These are phyloP conservation scores for Anthracocystis walkeri DNA, from an alignment of 1,284 basidiomycete genomes.

Conservation along the genomic window DNA sequence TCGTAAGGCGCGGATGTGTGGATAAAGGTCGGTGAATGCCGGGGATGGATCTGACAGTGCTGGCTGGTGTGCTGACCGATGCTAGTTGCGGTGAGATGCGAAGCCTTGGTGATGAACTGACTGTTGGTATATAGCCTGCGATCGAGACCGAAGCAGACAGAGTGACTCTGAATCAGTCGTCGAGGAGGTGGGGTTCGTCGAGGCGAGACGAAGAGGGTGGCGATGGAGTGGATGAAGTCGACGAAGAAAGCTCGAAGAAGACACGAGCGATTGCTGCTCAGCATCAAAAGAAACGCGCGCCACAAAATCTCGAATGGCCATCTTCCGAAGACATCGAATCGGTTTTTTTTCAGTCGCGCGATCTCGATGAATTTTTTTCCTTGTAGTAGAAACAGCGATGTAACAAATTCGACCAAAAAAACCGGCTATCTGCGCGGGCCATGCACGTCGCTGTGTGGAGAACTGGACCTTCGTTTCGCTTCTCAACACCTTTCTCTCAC, in stretches of 20 bases:
- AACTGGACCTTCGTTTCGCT: not conserved
- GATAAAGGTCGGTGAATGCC: too few relatives aligned
- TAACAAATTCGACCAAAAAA: slow-evolving; percentile 10
- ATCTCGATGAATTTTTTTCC: slow-evolving; percentile 1
- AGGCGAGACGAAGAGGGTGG: not conserved
- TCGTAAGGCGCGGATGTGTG: too few relatives aligned
- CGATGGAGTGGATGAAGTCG: slow-evolving; percentile 6
- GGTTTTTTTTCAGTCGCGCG: slow-evolving; percentile 14
- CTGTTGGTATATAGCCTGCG: too few relatives aligned
- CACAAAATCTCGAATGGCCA: slow-evolving; percentile 29
- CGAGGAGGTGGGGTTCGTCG: not conserved
- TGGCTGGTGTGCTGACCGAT: too few relatives aligned
- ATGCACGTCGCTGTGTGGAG: slow-evolving; percentile 13
- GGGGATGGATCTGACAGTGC: too few relatives aligned
- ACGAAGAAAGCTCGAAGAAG: slow-evolving; percentile 6
- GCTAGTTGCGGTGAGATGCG: too few relatives aligned
- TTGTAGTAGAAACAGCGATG: not conserved
- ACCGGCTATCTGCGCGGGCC: slow-evolving; percentile 4
- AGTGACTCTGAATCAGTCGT: too few relatives aligned
- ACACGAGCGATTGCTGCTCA: slow-evolving; percentile 5
- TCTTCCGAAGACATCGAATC: slow-evolving; percentile 25
- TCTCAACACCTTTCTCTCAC: not conserved
- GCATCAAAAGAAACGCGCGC: slow-evolving; percentile 18
- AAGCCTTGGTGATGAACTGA: too few relatives aligned
- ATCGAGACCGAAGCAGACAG: too few relatives aligned